Percentiles rank a stretch among this genome's conserved stretches.
phyloP scores from a whole-genome alignment of 805 yeast species.

The Schwanniomyces yamadae region DNA sequence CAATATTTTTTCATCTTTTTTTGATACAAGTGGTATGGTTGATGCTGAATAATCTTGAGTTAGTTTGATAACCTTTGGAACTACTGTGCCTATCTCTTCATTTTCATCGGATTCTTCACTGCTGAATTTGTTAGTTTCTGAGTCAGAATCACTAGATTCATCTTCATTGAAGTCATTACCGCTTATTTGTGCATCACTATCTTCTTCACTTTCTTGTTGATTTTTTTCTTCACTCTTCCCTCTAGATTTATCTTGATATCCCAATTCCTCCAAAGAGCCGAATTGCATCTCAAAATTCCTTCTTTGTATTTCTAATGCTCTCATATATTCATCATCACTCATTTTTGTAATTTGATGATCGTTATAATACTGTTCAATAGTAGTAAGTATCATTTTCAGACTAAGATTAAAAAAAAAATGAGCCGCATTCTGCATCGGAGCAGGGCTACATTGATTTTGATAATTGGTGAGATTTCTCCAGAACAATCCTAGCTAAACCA shows the following conservation, averaged over 20 bases:
- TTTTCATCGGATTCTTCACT: conserved; percentile 13
- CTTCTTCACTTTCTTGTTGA: conserved; percentile 18
- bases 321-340: conserved; percentile 26
- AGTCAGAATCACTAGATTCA: conserved; percentile 2
- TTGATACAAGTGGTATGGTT: conserved; percentile 30
- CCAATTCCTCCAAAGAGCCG: conserved; percentile 54
- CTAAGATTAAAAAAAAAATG: too few relatives aligned
- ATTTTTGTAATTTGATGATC: too few relatives aligned
- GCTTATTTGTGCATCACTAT: conserved; percentile 10
- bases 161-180: conserved; percentile 11
- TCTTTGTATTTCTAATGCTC: conserved; percentile 52
- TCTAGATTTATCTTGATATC: conserved; percentile 29
- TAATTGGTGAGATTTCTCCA: too few relatives aligned
- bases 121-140: too few relatives aligned
- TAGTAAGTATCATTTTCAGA: too few relatives aligned
- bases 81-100: conserved; percentile 10
- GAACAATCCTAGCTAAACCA: too few relatives aligned
- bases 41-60: conserved; percentile 29
- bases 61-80: conserved; percentile 52
- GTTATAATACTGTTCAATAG: too few relatives aligned
- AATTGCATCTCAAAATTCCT: conserved; percentile 63
- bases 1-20: conserved; percentile 51
- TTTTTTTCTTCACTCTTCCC: conserved; percentile 10
- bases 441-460: too few relatives aligned
- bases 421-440: too few relatives aligned